These are phyloP conservation scores for Tolypocladium ophioglossoides DNA, from an alignment of 2,329 filamentous ascomycete species.

Conservation along the genomic window DNA sequence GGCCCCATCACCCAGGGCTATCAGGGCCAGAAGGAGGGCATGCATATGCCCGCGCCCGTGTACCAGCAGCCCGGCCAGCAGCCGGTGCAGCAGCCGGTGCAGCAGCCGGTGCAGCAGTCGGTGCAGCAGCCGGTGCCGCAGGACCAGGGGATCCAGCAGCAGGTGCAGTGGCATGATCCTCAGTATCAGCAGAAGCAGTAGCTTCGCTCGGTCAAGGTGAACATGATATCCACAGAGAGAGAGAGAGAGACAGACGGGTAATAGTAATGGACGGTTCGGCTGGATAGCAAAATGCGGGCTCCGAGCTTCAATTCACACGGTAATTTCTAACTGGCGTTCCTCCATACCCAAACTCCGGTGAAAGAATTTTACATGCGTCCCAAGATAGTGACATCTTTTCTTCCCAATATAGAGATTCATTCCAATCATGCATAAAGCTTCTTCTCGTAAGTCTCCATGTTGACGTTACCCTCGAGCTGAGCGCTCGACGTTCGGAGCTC, in stretches of 20 bases:
- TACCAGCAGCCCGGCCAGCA: neutral
- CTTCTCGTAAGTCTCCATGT: conserved; percentile 99
- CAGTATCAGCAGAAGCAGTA: neutral
- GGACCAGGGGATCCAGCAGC: neutral
- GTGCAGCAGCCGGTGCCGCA: conserved; percentile 2
- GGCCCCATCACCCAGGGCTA: conserved; percentile 23
- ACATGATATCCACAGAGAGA: neutral
- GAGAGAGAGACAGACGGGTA: neutral
- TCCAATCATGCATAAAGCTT: conserved; percentile 82
- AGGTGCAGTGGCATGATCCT: neutral
- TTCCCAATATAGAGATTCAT: neutral
- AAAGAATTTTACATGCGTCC: neutral
- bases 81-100: conserved; percentile 2
- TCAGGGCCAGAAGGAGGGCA: conserved; percentile 24
- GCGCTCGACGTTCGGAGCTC: conserved; percentile 91
- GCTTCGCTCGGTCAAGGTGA: neutral
- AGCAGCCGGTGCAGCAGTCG: neutral
- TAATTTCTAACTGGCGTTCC: conserved; percentile 1
- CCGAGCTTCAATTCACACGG: neutral
- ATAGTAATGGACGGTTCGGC: neutral
- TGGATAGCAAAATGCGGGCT: neutral
- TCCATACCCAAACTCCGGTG: conserved; percentile 7
- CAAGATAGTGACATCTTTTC: neutral
- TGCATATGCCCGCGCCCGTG: conserved; percentile 20
- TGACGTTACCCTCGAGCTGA: conserved; percentile 92